Percentiles rank a stretch among this genome's conserved stretches.
Conservation (phyloP, 2,329 filamentous ascomycete genomes). For the Trichoderma oligosporum region DNA sequence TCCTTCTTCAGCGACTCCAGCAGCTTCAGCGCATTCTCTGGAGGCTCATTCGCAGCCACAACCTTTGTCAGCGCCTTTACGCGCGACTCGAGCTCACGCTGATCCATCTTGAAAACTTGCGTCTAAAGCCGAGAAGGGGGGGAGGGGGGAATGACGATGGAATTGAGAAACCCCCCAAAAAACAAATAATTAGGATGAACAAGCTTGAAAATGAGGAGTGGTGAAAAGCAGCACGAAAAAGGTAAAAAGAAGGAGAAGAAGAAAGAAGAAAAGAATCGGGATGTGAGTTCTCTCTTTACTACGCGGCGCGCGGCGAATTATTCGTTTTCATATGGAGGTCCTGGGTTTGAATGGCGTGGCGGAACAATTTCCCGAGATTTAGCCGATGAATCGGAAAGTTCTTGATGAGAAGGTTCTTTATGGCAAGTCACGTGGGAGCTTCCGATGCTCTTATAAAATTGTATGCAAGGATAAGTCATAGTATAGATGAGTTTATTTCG, state of each 20-base stretch:
- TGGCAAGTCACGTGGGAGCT: slow-evolving; percentile 1
- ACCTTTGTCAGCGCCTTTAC: slow-evolving; percentile 80
- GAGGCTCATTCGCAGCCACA: slow-evolving; percentile 67
- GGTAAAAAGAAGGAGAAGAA: not conserved
- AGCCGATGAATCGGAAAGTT: not conserved
- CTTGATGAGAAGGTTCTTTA: not conserved
- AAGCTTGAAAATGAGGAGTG: not conserved
- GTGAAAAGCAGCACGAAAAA: not conserved
- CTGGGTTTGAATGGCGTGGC: not conserved
- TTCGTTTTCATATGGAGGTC: slow-evolving; percentile 12
- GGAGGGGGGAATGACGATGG: not conserved
- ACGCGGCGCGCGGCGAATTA: slow-evolving; percentile 14
- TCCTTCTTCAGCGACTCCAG: slow-evolving; percentile 76
- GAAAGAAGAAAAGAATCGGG: not conserved
- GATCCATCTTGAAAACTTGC: no score
- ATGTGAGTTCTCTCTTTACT: slow-evolving; percentile 1
- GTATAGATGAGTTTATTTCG: no score
- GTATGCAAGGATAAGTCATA: no score
- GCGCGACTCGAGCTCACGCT: slow-evolving; percentile 73
- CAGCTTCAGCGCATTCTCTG: slow-evolving; percentile 67
- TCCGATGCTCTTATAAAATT: no score
- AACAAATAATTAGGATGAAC: not conserved
- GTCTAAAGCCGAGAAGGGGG: not conserved
- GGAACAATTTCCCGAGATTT: not conserved
- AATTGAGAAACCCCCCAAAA: not conserved